phyloP scores from a whole-genome alignment of 345 rosid genomes.

The Eutrema yunnanense region DNA sequence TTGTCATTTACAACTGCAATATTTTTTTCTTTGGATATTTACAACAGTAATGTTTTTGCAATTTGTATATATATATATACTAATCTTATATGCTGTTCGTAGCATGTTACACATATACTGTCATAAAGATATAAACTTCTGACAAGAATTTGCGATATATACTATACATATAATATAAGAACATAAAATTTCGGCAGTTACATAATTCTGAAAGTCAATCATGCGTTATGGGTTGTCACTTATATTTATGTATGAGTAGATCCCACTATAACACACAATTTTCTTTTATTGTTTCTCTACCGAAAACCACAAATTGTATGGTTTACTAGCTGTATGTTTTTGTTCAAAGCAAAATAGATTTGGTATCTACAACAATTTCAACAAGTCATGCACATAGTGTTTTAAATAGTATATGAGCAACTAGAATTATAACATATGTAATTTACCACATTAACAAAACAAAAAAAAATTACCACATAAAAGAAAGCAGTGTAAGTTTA shows the following conservation, averaged over 20 bases:
- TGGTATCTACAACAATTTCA: neutral
- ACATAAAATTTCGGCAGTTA: neutral
- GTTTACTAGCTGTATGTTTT: neutral
- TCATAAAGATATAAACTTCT: neutral
- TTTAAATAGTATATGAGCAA: neutral
- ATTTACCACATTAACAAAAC: neutral
- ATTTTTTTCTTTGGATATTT: too few species aligned
- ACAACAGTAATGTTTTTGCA: neutral
- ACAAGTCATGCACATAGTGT: constrained; percentile 3
- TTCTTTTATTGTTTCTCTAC: neutral
- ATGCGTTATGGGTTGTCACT: constrained; percentile 12
- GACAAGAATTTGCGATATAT: neutral
- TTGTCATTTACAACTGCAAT: neutral
- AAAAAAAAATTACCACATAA: too few species aligned
- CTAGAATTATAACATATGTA: neutral
- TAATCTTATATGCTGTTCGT: neutral
- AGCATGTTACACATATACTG: neutral
- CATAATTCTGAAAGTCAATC: neutral
- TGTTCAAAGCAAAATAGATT: neutral
- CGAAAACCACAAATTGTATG: neutral
- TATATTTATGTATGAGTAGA: neutral
- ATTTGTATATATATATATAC: neutral
- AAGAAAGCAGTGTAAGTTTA: neutral
- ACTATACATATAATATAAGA: too few species aligned
- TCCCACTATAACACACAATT: neutral